Evolutionary conservation across 805 yeast genomes (phyloP).

Genomic region (Candida stauntonica): DNA sequence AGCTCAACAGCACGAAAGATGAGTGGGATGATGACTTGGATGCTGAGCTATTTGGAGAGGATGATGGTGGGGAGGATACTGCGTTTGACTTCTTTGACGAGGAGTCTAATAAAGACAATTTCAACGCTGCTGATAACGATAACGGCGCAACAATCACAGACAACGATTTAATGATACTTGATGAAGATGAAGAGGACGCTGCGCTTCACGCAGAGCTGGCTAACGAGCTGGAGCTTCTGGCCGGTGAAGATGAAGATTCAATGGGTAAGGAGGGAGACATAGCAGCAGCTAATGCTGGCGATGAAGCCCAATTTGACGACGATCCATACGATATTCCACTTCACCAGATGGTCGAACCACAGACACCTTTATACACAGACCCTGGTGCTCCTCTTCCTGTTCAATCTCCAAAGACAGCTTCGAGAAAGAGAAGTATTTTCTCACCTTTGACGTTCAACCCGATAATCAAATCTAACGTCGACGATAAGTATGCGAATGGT

Average conservation of each 20-base stretch:
- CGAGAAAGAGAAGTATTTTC: constrained; percentile 55
- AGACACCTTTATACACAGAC: constrained; percentile 59
- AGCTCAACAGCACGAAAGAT: constrained; percentile 4
- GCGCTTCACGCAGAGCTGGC: constrained; percentile 34
- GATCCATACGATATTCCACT: constrained; percentile 47
- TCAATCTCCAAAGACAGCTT: constrained; percentile 38
- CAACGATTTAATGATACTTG: constrained; percentile 30
- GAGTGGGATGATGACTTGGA: constrained; percentile 29
- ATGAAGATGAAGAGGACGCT: constrained; percentile 30
- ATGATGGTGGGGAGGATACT: constrained; percentile 26
- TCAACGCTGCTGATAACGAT: constrained; percentile 19
- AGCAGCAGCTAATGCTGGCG: no score
- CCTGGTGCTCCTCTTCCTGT: constrained; percentile 83
- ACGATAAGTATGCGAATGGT: constrained; percentile 82
- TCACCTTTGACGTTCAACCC: constrained; percentile 84
- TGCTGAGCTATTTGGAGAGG: constrained; percentile 32
- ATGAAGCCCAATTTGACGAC: constrained; percentile 4
- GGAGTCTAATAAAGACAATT: constrained; percentile 22
- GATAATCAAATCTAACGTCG: constrained; percentile 67
- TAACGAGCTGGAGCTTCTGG: constrained; percentile 25
- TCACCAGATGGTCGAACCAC: constrained; percentile 51
- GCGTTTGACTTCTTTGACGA: constrained; percentile 25
- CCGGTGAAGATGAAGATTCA: constrained; percentile 7
- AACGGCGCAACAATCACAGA: not conserved
- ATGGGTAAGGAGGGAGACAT: no score